These are phyloP conservation scores for Anisodus tanguticus DNA, from an alignment of 257 asterid genomes.

Conservation along the genomic window DNA sequence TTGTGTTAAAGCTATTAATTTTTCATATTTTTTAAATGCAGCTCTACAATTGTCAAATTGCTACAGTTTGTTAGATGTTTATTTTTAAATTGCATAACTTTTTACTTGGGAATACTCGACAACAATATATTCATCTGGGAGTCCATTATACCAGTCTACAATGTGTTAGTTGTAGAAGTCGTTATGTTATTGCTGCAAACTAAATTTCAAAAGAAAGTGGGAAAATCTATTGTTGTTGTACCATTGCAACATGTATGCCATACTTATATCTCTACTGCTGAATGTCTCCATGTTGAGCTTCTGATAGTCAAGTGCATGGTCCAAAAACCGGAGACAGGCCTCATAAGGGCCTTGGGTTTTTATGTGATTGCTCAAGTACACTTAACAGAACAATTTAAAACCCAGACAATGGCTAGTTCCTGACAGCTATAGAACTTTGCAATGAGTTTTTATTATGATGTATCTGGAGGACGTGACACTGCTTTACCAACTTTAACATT, in stretches of 20 bases:
- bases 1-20: neutral
- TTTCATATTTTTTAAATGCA: neutral
- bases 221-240: neutral
- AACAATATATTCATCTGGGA: neutral
- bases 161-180: neutral
- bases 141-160: neutral
- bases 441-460: constrained; percentile 12
- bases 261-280: neutral
- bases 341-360: neutral
- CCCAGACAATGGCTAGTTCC: neutral
- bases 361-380: neutral
- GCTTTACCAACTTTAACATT: constrained; percentile 22
- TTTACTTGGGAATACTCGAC: neutral
- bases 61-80: neutral
- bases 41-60: neutral
- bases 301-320: neutral
- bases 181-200: neutral
- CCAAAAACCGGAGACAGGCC: constrained; percentile 5
- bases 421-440: constrained; percentile 19
- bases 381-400: neutral
- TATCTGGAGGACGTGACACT: neutral
- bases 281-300: neutral
- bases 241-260: neutral
- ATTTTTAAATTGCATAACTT: neutral
- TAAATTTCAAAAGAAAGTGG: neutral